Percentiles rank a stretch among this genome's conserved stretches.
These are phyloP conservation scores for Microbotryomycetes sp. DNA, from an alignment of 1,284 basidiomycete genomes.

Conservation along the genomic window DNA sequence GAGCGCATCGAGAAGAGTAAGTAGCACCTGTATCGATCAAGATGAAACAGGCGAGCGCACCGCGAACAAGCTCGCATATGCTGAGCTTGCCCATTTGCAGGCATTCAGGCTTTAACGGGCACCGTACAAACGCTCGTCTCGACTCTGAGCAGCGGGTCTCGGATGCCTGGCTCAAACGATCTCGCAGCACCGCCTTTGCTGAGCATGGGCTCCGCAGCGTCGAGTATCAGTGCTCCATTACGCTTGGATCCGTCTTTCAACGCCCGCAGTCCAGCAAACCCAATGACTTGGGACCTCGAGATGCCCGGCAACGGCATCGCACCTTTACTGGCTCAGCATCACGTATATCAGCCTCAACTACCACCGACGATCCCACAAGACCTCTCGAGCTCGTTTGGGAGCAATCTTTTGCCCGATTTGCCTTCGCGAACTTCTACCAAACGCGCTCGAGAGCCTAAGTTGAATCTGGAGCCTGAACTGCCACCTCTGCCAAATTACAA, in stretches of 20 bases:
- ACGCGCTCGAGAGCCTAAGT: background rate
- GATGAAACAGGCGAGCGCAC: too few species aligned
- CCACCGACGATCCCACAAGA: constrained; percentile 9
- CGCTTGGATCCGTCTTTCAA: constrained; percentile 9
- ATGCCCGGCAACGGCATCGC: background rate
- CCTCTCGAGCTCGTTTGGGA: background rate
- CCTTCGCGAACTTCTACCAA: background rate
- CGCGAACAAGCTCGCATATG: too few species aligned
- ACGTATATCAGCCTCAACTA: background rate
- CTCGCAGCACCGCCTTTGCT: background rate
- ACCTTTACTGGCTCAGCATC: constrained; percentile 1
- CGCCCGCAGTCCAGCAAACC: constrained; percentile 3
- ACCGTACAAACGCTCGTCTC: background rate
- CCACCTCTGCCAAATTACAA: constrained; percentile 14
- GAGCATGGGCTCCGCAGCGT: background rate
- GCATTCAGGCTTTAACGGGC: background rate
- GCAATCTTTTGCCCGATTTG: background rate
- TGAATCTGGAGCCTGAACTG: background rate
- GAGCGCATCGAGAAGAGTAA: constrained; percentile 3
- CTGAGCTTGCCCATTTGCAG: too few species aligned
- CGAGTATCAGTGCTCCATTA: background rate
- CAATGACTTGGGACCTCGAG: constrained; percentile 6
- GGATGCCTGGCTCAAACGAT: background rate
- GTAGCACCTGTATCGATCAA: too few species aligned
- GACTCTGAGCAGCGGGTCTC: background rate